Percentiles rank a stretch among this genome's conserved stretches.
Evolutionary conservation across 2,329 filamentous ascomycete genomes (phyloP).

Genomic region (Ceratocystis eucalypticola): DNA sequence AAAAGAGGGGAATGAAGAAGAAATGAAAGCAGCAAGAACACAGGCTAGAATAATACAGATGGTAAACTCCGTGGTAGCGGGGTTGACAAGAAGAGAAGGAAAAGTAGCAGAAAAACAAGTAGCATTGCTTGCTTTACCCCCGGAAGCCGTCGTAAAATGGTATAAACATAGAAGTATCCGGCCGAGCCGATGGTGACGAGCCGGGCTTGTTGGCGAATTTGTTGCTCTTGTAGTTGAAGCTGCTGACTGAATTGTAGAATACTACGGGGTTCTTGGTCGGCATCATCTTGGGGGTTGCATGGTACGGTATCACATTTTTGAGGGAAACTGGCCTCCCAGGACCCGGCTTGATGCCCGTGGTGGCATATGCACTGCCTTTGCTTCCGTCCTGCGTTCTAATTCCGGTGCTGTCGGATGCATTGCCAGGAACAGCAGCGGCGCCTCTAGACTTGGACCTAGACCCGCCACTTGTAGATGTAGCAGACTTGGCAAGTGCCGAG

Average conservation of each 20-base stretch:
- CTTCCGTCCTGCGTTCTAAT: constrained; percentile 17
- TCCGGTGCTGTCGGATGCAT: constrained; percentile 28
- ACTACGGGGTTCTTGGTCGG: constrained; percentile 13
- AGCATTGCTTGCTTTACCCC: not conserved
- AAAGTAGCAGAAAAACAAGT: no score
- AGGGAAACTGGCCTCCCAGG: constrained; percentile 21
- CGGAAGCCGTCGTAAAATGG: not conserved
- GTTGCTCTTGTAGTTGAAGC: not conserved
- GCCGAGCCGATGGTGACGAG: not conserved
- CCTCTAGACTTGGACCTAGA: no score
- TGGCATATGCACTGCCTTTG: not conserved
- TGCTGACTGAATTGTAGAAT: not conserved
- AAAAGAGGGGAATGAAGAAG: not conserved
- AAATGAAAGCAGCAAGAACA: not conserved
- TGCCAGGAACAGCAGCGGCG: no score
- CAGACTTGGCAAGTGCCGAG: not conserved
- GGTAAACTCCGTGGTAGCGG: no score
- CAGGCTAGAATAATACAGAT: no score
- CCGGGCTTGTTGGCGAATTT: not conserved
- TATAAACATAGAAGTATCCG: not conserved
- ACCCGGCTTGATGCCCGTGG: not conserved
- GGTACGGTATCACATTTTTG: constrained; percentile 29
- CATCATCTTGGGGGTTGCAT: constrained; percentile 26
- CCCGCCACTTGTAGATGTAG: not conserved
- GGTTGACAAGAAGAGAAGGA: no score